These are phyloP conservation scores for Spathaspora jeffriesii DNA, from an alignment of 1,139 yeast genomes.

Conservation along the genomic window DNA sequence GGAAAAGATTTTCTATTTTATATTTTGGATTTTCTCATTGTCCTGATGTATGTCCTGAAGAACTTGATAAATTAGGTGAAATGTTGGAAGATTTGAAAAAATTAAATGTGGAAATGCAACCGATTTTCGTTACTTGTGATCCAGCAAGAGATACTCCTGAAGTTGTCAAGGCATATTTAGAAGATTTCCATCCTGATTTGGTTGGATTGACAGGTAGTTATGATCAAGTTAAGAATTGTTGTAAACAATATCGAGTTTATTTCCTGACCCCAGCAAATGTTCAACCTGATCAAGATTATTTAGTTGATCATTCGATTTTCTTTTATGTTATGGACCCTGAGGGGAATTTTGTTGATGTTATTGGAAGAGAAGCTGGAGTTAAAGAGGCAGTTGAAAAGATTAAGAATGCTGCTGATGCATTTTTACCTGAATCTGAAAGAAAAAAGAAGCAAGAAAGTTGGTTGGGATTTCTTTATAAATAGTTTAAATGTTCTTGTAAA, in stretches of 20 bases:
- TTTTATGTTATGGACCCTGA: slow-evolving; percentile 97
- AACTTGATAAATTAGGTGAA: slow-evolving; percentile 83
- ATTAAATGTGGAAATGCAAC: slow-evolving; percentile 65
- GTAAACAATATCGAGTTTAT: slow-evolving; percentile 89
- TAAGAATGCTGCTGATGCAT: slow-evolving; percentile 73
- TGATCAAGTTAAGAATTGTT: slow-evolving; percentile 77
- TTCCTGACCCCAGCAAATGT: slow-evolving; percentile 94
- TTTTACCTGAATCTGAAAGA: slow-evolving; percentile 72
- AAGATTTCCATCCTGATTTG: slow-evolving; percentile 86
- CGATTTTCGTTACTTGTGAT: slow-evolving; percentile 93
- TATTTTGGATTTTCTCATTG: slow-evolving; percentile 97
- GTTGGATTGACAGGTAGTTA: slow-evolving; percentile 91
- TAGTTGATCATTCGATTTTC: slow-evolving; percentile 96
- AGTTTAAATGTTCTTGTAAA: slow-evolving; percentile 2
- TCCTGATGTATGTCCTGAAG: slow-evolving; percentile 99
- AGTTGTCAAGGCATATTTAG: slow-evolving; percentile 72
- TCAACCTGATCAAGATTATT: slow-evolving; percentile 93
- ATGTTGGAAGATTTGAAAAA: slow-evolving; percentile 70
- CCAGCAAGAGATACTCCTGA: slow-evolving; percentile 93
- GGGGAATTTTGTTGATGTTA: slow-evolving; percentile 90
- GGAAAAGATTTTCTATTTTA: slow-evolving; percentile 66
- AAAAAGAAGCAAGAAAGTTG: slow-evolving; percentile 57
- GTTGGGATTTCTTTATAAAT: slow-evolving; percentile 55
- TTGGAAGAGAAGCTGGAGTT: slow-evolving; percentile 88
- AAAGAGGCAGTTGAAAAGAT: slow-evolving; percentile 80